Evolutionary conservation across 202 grass and related monocot species (phyloP).

Genomic region (Panicum hallii): DNA sequence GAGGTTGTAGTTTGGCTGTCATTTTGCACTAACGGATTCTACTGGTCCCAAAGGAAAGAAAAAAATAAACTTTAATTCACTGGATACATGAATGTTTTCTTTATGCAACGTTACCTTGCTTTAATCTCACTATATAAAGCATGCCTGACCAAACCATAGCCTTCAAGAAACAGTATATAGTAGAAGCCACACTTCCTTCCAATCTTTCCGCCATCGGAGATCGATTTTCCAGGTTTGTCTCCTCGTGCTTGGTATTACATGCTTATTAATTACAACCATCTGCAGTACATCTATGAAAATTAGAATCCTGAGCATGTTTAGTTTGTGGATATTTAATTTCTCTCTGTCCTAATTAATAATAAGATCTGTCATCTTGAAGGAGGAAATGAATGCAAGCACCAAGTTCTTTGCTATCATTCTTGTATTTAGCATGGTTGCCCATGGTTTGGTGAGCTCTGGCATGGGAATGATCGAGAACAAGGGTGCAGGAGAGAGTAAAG

Average conservation of each 20-base stretch:
- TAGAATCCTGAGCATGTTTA: background rate
- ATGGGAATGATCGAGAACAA: background rate
- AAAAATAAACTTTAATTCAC: constrained; percentile 1
- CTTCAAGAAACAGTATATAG: constrained; percentile 42
- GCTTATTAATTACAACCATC: background rate
- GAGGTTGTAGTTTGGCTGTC: background rate
- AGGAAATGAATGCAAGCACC: constrained; percentile 5
- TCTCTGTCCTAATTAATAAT: background rate
- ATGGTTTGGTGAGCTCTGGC: background rate
- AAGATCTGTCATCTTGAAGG: background rate
- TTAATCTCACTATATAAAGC: constrained; percentile 53
- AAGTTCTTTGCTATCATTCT: constrained; percentile 35
- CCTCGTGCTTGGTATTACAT: background rate
- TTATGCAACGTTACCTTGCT: constrained; percentile 9
- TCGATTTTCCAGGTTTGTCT: constrained; percentile 32
- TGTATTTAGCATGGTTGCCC: background rate
- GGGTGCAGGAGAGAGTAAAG: background rate
- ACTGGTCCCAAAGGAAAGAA: constrained; percentile 16
- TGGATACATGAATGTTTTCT: background rate
- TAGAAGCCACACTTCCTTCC: background rate
- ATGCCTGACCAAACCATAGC: constrained; percentile 24
- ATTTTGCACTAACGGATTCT: constrained; percentile 36
- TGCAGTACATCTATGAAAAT: background rate
- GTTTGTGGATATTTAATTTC: background rate
- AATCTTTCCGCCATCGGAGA: background rate